These are phyloP conservation scores for Silene conica DNA, from an alignment of 148 eudicot genomes.

Conservation along the genomic window DNA sequence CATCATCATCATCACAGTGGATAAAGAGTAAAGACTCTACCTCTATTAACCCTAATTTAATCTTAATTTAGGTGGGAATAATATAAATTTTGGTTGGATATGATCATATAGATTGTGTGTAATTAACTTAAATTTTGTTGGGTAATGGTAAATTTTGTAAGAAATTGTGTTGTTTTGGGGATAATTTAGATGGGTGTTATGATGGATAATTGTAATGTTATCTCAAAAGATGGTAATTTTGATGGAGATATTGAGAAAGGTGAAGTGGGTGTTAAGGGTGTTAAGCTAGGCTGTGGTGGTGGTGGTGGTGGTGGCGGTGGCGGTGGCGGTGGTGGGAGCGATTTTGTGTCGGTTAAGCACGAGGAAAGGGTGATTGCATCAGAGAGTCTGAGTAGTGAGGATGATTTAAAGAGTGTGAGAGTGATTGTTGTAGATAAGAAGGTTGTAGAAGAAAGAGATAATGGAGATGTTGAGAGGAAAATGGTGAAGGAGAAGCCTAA, in stretches of 20 bases:
- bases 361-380: constrained; percentile 27
- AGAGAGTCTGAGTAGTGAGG: constrained; percentile 13
- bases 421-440: constrained; percentile 35
- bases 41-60: constrained; percentile 6
- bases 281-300: constrained; percentile 19
- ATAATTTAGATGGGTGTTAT: constrained; percentile 23
- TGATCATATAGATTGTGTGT: background rate
- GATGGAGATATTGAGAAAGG: constrained; percentile 60
- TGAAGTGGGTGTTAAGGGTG: constrained; percentile 19
- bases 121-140: background rate
- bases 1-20: too few species aligned
- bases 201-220: constrained; percentile 41
- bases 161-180: background rate
- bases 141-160: constrained; percentile 8
- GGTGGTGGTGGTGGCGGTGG: background rate
- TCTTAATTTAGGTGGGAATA: constrained; percentile 14
- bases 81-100: constrained; percentile 22
- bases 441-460: constrained; percentile 30
- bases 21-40: too few species aligned
- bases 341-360: constrained; percentile 21
- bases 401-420: constrained; percentile 27
- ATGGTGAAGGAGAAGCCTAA: constrained; percentile 50
- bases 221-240: constrained; percentile 29
- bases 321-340: constrained; percentile 2
- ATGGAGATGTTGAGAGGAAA: constrained; percentile 32